Conservation (phyloP, 1,139 yeast species). For the Ogataea hybrid region DNA sequence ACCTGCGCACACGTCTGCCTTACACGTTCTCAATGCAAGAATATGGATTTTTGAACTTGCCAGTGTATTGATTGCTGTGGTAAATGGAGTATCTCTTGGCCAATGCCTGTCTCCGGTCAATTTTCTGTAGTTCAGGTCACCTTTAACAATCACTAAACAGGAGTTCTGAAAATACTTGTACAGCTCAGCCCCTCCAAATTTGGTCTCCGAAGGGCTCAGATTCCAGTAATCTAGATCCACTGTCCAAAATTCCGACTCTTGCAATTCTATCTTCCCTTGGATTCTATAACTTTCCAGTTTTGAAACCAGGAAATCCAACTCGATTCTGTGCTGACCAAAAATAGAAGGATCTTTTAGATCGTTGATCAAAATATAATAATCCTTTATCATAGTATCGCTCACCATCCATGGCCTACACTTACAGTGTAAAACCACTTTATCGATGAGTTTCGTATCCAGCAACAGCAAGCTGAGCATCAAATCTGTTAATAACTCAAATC, state of each 20-base stretch:
- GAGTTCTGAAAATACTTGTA: conserved; percentile 53
- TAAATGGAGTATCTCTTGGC: conserved; percentile 78
- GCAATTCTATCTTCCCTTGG: conserved; percentile 51
- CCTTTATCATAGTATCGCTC: conserved; percentile 88
- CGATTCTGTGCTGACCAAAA: conserved; percentile 49
- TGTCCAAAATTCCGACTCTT: conserved; percentile 86
- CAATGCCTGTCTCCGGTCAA: conserved; percentile 87
- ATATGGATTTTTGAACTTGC: conserved; percentile 60
- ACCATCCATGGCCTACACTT: conserved; percentile 97
- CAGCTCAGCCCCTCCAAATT: conserved; percentile 57
- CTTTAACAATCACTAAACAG: conserved; percentile 79
- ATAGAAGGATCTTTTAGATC: conserved; percentile 55
- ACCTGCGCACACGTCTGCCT: conserved; percentile 96
- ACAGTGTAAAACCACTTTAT: conserved; percentile 74
- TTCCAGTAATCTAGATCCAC: conserved; percentile 70
- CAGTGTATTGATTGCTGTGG: conserved; percentile 65
- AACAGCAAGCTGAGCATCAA: conserved; percentile 71
- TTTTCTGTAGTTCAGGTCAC: conserved; percentile 94
- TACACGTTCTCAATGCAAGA: conserved; percentile 83
- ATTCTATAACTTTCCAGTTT: conserved; percentile 48
- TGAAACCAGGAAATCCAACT: conserved; percentile 45
- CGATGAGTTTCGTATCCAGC: conserved; percentile 65
- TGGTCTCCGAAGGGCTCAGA: conserved; percentile 49
- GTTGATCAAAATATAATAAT: conserved; percentile 56
- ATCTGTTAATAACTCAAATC: conserved; percentile 93